Percentiles rank a stretch among this genome's conserved stretches.
Evolutionary conservation across 306 rosid genomes (phyloP).

Genomic region (Cicer judaicum): DNA sequence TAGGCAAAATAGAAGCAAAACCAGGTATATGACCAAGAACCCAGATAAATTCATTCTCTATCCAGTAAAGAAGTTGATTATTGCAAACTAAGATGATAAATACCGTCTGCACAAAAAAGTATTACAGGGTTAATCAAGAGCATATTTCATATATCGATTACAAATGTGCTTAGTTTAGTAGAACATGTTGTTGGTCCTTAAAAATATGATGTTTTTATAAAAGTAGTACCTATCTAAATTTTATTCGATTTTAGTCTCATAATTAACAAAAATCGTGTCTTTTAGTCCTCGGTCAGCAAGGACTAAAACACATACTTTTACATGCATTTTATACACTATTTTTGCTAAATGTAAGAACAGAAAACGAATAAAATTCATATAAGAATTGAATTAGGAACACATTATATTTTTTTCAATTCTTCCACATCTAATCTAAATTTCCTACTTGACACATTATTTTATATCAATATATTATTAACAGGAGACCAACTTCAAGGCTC

Average conservation of each 20-base stretch:
- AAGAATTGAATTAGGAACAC: too few species aligned
- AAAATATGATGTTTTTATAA: background rate
- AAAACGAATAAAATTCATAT: background rate
- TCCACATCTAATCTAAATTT: background rate
- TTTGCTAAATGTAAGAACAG: background rate
- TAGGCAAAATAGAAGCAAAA: constrained; percentile 67
- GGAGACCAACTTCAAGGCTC: background rate
- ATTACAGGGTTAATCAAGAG: constrained; percentile 19
- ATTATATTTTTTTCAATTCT: background rate
- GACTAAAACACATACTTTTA: background rate
- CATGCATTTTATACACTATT: background rate
- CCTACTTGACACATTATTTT: background rate
- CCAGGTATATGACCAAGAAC: constrained; percentile 85
- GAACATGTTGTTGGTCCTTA: background rate
- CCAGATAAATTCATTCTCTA: constrained; percentile 90
- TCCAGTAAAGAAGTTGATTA: constrained; percentile 95
- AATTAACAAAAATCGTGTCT: background rate
- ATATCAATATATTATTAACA: background rate
- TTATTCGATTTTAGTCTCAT: background rate
- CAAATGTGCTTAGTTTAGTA: background rate
- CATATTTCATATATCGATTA: constrained; percentile 8
- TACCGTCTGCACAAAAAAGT: constrained; percentile 61
- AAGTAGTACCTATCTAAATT: background rate
- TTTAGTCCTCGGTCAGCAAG: background rate
- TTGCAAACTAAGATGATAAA: constrained; percentile 92